Evolutionary conservation across 805 yeast species (phyloP), one percentile per base, ranked within the genome.

Genomic region (Priceomyces medius): DNA sequence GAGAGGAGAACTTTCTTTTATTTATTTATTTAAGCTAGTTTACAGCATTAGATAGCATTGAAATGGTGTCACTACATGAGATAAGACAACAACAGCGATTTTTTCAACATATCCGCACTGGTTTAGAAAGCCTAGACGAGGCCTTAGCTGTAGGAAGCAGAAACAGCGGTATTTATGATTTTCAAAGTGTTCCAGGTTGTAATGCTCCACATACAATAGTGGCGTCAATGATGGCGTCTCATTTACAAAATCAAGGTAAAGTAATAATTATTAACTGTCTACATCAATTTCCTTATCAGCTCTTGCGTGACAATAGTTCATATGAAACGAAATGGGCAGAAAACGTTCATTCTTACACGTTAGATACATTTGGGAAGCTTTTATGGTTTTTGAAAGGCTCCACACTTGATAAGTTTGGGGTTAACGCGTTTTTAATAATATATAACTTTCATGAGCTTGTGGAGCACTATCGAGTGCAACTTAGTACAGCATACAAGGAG

Each of bases 171-270:
- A 47, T 69, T 6, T 58, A 59, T 37, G 74, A 68, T 42, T 49
- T 68, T 44, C 73, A 68, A 47, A 44, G 64, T 2, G 63, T 65
- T n/a, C 71, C 74, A 3, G 56, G 58, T 3, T 53, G 59, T 44
- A 33, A 41, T 10, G 59, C 54, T 0, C 38, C 52, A 31, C 51
- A 50, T 35, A 45, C 53, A 3, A 45, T 63, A 19, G 39, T 56
- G 9, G 47, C 51, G 16, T 50, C 56, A n/a, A 34, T 65, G 8
- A 49, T 66, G 6, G 49, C 53, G 7, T 55, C 64, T 9, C 72
- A 68, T 42, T 51, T 68, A 19, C 29, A 31, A 7, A 40, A 53
- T 7, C 32, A 46, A 2, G 44, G 48, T 14, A 21, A 31, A n/a
- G 65, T 63, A 12, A 48, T 63, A 16, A 49, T 68, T 7, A 43